Evolutionary conservation across 108 stramenopile species (phyloP), one percentile per base, ranked within the genome.

Genomic region (Asterionellopsis glacialis): DNA sequence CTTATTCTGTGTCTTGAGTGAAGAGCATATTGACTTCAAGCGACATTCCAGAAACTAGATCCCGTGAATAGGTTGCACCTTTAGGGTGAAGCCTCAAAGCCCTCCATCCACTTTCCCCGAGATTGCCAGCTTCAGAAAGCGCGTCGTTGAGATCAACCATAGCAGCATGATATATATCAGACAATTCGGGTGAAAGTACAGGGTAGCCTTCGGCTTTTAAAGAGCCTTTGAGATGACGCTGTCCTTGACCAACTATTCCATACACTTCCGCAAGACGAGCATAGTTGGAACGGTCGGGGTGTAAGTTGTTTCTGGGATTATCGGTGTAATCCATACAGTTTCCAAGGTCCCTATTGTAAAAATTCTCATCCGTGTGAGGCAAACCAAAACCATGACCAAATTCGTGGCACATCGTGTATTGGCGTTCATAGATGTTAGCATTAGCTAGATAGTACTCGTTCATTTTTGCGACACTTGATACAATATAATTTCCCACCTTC

Each of bases 231-330:
- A 33, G 33, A 7, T 33, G 2, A 33, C 2, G 33, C 33, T 33
- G 33, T 7, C 33, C 33, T 7, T 33, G 5, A 7, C 47, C 47
- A 16, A 48, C 70, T 40, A 61, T 70, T 0, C 88, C 91, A 59
- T 93, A 93, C 41, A 93, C 47, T n/a, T 76, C 64, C 42, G 72
- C 80, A 60, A 93, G 64, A 21, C 63, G 71, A 45, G 53, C 11
- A 61, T 76, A 93, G 49, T 90, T 90, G 50, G 51, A 62, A 11
- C 62, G 59, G 52, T 85, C 82, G 1, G 91, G 91, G 42, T 59
- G 52, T 63, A 64, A 68, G 65, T 87, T 87, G 16, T 60, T 64
- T 45, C 81, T 68, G 0, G 86, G 88, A 47, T 60, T 56, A 24
- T 70, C 70, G 0, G 88, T 89, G 52, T 89, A 89, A 57, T 89